phyloP scores from a whole-genome alignment of 2,329 filamentous ascomycete genomes.

The Myriangium duriaei region DNA sequence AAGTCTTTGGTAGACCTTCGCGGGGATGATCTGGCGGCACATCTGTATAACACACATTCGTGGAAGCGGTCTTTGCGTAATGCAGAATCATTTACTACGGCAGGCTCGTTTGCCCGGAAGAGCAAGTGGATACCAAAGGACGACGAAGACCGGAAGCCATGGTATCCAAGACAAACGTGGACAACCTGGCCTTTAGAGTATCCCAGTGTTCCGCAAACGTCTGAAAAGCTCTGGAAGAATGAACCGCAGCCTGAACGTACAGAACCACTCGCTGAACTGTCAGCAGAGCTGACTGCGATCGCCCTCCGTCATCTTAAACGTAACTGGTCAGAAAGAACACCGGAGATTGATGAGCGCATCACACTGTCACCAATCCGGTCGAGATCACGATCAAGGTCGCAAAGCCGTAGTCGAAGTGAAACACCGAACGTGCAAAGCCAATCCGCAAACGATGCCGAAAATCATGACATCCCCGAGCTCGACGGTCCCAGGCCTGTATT shows the following conservation, averaged over 20 bases:
- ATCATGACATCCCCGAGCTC: too few species aligned
- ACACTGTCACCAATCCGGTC: not conserved
- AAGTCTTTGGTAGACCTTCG: constrained; percentile 50
- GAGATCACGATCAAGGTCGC: not conserved
- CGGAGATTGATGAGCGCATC: not conserved
- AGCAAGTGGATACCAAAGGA: constrained; percentile 26
- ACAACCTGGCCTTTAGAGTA: constrained; percentile 71
- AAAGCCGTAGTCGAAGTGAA: constrained; percentile 5
- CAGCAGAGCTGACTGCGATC: constrained; percentile 56
- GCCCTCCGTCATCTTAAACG: constrained; percentile 57
- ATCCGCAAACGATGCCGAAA: too few species aligned
- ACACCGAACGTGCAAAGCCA: constrained; percentile 2
- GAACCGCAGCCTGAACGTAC: constrained; percentile 26
- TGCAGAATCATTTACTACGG: constrained; percentile 1
- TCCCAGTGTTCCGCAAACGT: constrained; percentile 46
- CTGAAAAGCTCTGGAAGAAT: constrained; percentile 33
- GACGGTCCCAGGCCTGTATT: constrained; percentile 38
- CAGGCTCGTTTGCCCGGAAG: constrained; percentile 27
- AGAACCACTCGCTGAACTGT: constrained; percentile 49
- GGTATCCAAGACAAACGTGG: constrained; percentile 49
- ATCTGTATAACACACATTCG: constrained; percentile 67
- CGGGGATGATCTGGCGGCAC: constrained; percentile 56
- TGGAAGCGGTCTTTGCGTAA: constrained; percentile 43
- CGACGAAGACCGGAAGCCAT: constrained; percentile 22
- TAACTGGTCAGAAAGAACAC: constrained; percentile 33